Evolutionary conservation across 805 yeast genomes (phyloP).

Genomic region (Diddensiella transvaalensis): DNA sequence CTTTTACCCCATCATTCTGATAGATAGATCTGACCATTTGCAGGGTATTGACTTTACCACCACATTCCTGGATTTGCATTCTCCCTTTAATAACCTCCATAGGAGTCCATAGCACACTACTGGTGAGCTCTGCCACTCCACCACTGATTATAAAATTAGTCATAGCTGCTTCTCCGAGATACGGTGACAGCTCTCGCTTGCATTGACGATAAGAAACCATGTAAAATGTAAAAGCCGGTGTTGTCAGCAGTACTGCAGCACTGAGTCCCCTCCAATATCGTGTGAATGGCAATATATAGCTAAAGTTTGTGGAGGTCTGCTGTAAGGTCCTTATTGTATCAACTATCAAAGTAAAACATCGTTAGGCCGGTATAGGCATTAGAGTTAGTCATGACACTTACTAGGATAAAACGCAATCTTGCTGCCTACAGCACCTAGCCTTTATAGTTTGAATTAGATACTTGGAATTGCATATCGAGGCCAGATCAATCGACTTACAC

Average conservation of each 20-base stretch:
- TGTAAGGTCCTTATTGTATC: slow-evolving; percentile 42
- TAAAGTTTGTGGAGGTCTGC: slow-evolving; percentile 38
- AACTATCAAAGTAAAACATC: too few relatives aligned
- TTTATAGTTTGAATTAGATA: too few relatives aligned
- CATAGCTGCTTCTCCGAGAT: slow-evolving; percentile 34
- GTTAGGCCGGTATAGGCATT: background rate
- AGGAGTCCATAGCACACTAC: slow-evolving; percentile 42
- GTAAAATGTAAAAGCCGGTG: slow-evolving; percentile 42
- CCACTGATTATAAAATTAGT: slow-evolving; percentile 38
- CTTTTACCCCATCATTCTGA: slow-evolving; percentile 64
- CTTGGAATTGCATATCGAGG: too few relatives aligned
- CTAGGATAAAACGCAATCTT: slow-evolving; percentile 40
- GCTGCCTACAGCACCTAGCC: slow-evolving; percentile 36
- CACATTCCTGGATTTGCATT: slow-evolving; percentile 35
- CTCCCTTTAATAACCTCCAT: slow-evolving; percentile 46
- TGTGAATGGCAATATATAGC: slow-evolving; percentile 35
- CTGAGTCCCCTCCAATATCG: slow-evolving; percentile 41
- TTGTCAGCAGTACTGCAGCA: slow-evolving; percentile 37
- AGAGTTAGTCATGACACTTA: slow-evolving; percentile 16
- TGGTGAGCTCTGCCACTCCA: slow-evolving; percentile 38
- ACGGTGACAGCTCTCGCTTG: slow-evolving; percentile 35
- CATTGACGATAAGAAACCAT: slow-evolving; percentile 40
- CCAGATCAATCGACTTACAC: too few relatives aligned
- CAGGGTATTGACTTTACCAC: slow-evolving; percentile 11
- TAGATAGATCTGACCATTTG: slow-evolving; percentile 38